Percentiles rank a stretch among this genome's conserved stretches.
Conservation (phyloP, 2,329 filamentous ascomycete species). For the Hypoxylon sp. region DNA sequence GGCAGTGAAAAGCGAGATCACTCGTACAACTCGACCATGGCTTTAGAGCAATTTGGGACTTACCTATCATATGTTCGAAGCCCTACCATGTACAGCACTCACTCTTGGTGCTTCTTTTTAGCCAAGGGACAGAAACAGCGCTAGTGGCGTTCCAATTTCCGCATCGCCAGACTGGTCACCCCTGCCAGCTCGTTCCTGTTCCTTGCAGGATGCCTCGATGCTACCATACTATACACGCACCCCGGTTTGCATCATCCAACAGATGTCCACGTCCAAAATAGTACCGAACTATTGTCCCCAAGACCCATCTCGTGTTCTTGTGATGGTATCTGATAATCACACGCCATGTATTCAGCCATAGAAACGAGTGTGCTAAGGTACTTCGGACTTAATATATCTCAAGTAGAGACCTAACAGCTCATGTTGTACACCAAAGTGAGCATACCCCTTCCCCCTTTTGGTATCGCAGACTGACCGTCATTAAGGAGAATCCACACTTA, state of each 20-base stretch:
- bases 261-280: slow-evolving; percentile 31
- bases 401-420: slow-evolving; percentile 20
- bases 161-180: slow-evolving; percentile 25
- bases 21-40: too few relatives aligned
- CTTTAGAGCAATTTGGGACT: too few relatives aligned
- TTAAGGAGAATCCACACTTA: slow-evolving; percentile 25
- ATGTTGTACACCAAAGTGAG: slow-evolving; percentile 8
- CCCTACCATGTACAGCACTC: too few relatives aligned
- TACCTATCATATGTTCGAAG: too few relatives aligned
- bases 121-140: slow-evolving; percentile 25
- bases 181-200: slow-evolving; percentile 33
- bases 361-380: slow-evolving; percentile 8
- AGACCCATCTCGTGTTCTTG: slow-evolving; percentile 37
- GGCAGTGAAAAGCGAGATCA: too few relatives aligned
- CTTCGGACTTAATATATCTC: neutral
- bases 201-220: slow-evolving; percentile 36
- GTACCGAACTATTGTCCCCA: slow-evolving; percentile 32
- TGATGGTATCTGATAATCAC: slow-evolving; percentile 28
- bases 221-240: slow-evolving; percentile 19
- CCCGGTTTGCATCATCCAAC: slow-evolving; percentile 32
- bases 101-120: too few relatives aligned
- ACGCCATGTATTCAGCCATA: slow-evolving; percentile 30
- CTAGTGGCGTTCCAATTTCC: slow-evolving; percentile 41
- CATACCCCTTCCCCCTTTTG: slow-evolving; percentile 19
- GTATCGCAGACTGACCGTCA: slow-evolving; percentile 20